Evolutionary conservation across 225 moss, liverwort and hornwort species (phyloP).

Genomic region (Pseudisothecium myosuroides): DNA sequence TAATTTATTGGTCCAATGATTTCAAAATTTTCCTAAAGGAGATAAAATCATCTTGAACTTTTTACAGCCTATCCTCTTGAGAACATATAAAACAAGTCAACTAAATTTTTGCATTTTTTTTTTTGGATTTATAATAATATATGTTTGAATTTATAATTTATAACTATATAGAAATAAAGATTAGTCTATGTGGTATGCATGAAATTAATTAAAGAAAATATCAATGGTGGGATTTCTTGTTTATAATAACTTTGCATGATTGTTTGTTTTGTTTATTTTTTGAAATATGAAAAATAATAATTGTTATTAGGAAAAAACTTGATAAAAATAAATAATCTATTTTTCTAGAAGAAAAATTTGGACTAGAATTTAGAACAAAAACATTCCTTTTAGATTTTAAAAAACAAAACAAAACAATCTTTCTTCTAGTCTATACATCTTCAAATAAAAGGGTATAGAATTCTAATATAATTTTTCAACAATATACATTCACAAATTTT

Average conservation of each 20-base stretch:
- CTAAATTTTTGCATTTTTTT: background rate
- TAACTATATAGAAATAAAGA: background rate
- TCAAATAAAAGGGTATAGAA: background rate
- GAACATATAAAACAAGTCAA: background rate
- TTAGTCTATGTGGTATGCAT: background rate
- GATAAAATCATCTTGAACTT: background rate
- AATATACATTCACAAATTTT: background rate
- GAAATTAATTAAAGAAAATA: background rate
- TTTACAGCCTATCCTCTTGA: no score
- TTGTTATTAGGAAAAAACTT: accelerated
- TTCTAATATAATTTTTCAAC: background rate
- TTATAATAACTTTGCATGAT: background rate
- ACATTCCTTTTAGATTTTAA: background rate
- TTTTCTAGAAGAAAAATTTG: no score
- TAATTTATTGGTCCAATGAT: background rate
- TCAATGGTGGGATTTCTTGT: no score
- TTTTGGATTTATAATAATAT: background rate
- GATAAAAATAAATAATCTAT: background rate
- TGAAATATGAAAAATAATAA: accelerated
- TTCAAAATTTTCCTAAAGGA: background rate
- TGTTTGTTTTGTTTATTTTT: background rate
- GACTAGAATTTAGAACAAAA: background rate
- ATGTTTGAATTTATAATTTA: background rate
- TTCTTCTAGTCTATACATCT: background rate
- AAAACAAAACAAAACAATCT: background rate